A percentile compares a stretch with the other conserved stretches of the same genome.
Evolutionary conservation across 2,329 filamentous ascomycete species (phyloP).

Genomic region (Fusarium solani-melongenae): DNA sequence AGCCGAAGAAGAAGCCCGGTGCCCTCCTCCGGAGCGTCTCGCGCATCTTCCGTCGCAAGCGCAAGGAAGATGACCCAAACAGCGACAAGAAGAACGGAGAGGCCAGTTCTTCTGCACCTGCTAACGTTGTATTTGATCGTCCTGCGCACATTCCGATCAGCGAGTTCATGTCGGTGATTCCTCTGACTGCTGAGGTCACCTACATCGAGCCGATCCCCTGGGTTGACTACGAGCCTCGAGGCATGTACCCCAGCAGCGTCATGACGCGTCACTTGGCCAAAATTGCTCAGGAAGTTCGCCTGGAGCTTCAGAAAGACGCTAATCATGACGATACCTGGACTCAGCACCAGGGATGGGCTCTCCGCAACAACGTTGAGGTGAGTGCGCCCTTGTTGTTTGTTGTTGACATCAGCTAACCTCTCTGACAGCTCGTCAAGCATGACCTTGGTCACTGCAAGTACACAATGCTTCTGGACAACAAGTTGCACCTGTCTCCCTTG

Average conservation of each 20-base stretch:
- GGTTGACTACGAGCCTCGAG: neutral
- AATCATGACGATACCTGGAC: neutral
- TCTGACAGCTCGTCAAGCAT: slow-evolving; percentile 34
- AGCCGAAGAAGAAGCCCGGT: neutral
- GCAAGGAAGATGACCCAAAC: neutral
- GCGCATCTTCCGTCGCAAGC: neutral
- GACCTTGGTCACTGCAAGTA: slow-evolving; percentile 44
- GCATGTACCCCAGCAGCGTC: neutral
- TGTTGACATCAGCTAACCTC: neutral
- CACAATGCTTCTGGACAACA: slow-evolving; percentile 28
- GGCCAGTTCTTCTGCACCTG: neutral
- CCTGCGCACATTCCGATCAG: neutral
- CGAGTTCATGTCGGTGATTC: neutral
- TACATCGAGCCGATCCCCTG: neutral
- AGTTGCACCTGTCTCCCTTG: slow-evolving; percentile 43
- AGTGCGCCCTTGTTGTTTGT: too few species aligned
- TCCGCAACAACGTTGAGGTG: slow-evolving; percentile 28
- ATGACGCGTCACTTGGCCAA: neutral
- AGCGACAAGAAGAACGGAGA: neutral
- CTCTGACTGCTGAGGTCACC: neutral
- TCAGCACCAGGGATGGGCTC: neutral
- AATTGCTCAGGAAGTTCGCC: neutral
- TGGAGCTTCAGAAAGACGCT: neutral
- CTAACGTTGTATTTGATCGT: neutral
- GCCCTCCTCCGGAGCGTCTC: neutral